phyloP scores from a whole-genome alignment of 768 basidiomycete genomes.

The Candolleomyces eurysporus region DNA sequence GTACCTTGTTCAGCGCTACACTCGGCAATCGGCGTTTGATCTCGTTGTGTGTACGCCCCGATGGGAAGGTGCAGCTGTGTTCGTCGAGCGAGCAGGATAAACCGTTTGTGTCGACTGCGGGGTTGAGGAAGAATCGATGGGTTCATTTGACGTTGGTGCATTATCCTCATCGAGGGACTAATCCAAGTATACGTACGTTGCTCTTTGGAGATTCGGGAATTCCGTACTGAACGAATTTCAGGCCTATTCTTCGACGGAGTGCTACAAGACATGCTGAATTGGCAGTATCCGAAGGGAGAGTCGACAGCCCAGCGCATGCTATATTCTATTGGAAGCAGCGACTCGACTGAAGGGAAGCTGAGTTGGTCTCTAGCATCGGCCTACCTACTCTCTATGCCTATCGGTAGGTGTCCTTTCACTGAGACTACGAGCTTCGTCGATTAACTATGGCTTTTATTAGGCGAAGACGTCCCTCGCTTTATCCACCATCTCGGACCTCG shows the following conservation, averaged over 20 bases:
- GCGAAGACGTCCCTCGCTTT: constrained; percentile 69
- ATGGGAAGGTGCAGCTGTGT: constrained; percentile 56
- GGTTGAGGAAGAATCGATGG: constrained; percentile 61
- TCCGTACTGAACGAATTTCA: constrained; percentile 21
- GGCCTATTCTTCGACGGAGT: constrained; percentile 77
- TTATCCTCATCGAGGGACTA: constrained; percentile 52
- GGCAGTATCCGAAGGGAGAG: constrained; percentile 60
- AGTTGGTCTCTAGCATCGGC: constrained; percentile 72
- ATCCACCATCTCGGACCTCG: constrained; percentile 82
- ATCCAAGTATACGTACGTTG: constrained; percentile 59
- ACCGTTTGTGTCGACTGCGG: constrained; percentile 42
- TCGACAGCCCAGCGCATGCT: constrained; percentile 29
- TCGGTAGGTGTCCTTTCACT: constrained; percentile 38
- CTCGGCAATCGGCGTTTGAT: constrained; percentile 31
- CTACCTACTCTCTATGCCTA: constrained; percentile 55
- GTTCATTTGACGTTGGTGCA: constrained; percentile 69
- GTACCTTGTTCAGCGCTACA: constrained; percentile 37
- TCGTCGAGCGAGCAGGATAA: constrained; percentile 31
- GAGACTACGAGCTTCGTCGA: not conserved
- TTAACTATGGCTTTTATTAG: constrained; percentile 30
- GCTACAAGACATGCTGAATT: constrained; percentile 59
- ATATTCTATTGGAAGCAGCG: constrained; percentile 58
- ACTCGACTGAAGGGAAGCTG: constrained; percentile 35
- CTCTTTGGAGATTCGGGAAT: not conserved
- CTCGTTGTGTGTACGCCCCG: constrained; percentile 46